Base-by-base conservation (phyloP, 345 rosid species). In the Melastoma malabathricum region DNA sequence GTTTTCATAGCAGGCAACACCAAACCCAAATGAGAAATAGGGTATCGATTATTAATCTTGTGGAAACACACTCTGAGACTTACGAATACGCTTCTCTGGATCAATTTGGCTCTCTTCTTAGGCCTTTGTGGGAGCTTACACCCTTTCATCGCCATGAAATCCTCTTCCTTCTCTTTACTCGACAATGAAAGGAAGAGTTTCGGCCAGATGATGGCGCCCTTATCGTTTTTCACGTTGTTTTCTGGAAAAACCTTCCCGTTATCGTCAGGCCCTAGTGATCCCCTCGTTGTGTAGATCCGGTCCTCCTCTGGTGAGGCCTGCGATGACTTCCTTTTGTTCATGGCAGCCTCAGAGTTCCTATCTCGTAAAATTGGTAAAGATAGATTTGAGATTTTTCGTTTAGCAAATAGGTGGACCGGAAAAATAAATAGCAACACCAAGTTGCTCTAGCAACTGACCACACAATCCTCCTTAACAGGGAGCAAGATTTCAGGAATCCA, bases 41-140 rank as follows among this genome's bases (percentile, higher is more conserved):
- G 15, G 50, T 50, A 49, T 47, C 16, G 29, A n/a, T 41, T 12
- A 31, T 22, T 34, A 51, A 12, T 51, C 44, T 39, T 50, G 39
- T 23, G 56, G 6, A 52, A 43, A 13, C 53, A 19, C 46, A 31
- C 25, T 22, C 4, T 1, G 49, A 29, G 22, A 68, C 84, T 70
- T 59, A 83, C 97, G 29, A 81, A 86, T 57, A 85, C 66, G 45
- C 87, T 81, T 67, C 76, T 81, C 70, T 85, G 97, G 59, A 89
- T 83, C 69, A 81, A 61, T 62, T 89, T 86, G 45, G 95, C 89
- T 59, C 97, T 67, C 59, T 85, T 89, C 72, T 83, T 86, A 8
- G 97, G 97, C 71, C 95, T 71, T 54, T 89, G 97, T 60, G 97
- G 81, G 52, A 73, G 94, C 64, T 83, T 89, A 59, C 97, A 83